phyloP scores from a whole-genome alignment of 2,329 filamentous ascomycete genomes.

The Phaeosphaeria sp. region DNA sequence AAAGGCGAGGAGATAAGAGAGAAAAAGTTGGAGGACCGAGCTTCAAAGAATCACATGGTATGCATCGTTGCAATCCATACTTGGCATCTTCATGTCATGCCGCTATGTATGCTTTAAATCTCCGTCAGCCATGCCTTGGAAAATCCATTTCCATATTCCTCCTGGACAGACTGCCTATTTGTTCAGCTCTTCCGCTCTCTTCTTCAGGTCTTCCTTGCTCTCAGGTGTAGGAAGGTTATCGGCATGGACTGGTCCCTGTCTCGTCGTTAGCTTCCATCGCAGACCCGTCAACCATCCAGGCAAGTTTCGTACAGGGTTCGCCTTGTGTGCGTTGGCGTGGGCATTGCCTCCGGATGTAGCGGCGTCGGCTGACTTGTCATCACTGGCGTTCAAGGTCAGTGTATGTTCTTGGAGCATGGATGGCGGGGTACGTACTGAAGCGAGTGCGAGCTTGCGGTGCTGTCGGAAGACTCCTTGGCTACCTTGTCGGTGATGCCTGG shows the following conservation, averaged over 20 bases:
- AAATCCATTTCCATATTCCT: background rate
- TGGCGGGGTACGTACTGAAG: constrained; percentile 28
- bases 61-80: background rate
- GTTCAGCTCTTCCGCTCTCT: constrained; percentile 58
- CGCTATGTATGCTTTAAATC: background rate
- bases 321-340: constrained; percentile 48
- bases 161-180: constrained; percentile 41
- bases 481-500: constrained; percentile 54
- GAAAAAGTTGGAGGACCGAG: background rate
- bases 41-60: background rate
- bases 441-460: constrained; percentile 45
- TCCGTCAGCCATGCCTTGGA: background rate
- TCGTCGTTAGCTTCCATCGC: constrained; percentile 11
- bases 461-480: constrained; percentile 53
- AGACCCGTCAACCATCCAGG: constrained; percentile 3
- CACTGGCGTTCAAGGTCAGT: constrained; percentile 1
- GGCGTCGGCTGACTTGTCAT: constrained; percentile 37
- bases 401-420: background rate
- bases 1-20: background rate
- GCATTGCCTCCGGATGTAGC: constrained; percentile 45
- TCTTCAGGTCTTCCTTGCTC: constrained; percentile 58
- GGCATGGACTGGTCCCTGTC: constrained; percentile 53
- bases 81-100: background rate
- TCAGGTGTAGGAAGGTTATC: constrained; percentile 53
- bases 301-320: constrained; percentile 44